phyloP scores from a whole-genome alignment of 768 basidiomycete genomes.

The Suillus fuscotomentosus region DNA sequence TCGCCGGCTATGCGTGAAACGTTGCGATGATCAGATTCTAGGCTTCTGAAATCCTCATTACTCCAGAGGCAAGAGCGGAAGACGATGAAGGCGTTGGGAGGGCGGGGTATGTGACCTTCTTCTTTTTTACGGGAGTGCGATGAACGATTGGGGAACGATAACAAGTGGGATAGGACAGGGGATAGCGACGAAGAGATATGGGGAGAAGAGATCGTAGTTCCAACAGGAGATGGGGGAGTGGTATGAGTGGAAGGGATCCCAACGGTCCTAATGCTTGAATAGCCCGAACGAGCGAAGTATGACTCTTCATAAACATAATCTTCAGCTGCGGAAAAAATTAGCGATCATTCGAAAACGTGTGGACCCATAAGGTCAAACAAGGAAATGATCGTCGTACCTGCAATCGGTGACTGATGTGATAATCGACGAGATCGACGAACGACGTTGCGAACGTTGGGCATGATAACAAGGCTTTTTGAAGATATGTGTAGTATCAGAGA shows the following conservation, averaged over 20 bases:
- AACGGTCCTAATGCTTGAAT: slow-evolving; percentile 17
- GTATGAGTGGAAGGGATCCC: slow-evolving; percentile 7
- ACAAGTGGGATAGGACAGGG: slow-evolving; percentile 21
- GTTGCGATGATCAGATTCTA: slow-evolving; percentile 70
- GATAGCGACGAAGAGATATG: slow-evolving; percentile 16
- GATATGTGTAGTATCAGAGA: slow-evolving; percentile 8
- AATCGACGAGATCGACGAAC: slow-evolving; percentile 44
- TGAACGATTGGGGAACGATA: slow-evolving; percentile 29
- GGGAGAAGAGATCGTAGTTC: slow-evolving; percentile 12
- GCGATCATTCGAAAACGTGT: slow-evolving; percentile 32
- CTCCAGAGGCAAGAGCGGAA: slow-evolving; percentile 70
- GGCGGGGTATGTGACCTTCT: slow-evolving; percentile 64
- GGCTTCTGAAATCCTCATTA: slow-evolving; percentile 44
- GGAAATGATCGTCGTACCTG: slow-evolving; percentile 28
- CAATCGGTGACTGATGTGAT: slow-evolving; percentile 37
- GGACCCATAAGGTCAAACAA: slow-evolving; percentile 21
- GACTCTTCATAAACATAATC: slow-evolving; percentile 27
- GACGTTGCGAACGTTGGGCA: slow-evolving; percentile 31
- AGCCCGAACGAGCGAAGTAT: slow-evolving; percentile 21
- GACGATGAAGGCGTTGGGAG: slow-evolving; percentile 85
- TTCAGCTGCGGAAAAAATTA: slow-evolving; percentile 31
- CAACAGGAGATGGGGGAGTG: slow-evolving; percentile 17
- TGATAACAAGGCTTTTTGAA: slow-evolving; percentile 13
- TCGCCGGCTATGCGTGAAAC: slow-evolving; percentile 70
- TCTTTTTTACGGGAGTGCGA: slow-evolving; percentile 41